Evolutionary conservation across 2,329 filamentous ascomycete genomes (phyloP), one percentile per base, ranked within the genome.

Genomic region (Plectosphaerella sp.): DNA sequence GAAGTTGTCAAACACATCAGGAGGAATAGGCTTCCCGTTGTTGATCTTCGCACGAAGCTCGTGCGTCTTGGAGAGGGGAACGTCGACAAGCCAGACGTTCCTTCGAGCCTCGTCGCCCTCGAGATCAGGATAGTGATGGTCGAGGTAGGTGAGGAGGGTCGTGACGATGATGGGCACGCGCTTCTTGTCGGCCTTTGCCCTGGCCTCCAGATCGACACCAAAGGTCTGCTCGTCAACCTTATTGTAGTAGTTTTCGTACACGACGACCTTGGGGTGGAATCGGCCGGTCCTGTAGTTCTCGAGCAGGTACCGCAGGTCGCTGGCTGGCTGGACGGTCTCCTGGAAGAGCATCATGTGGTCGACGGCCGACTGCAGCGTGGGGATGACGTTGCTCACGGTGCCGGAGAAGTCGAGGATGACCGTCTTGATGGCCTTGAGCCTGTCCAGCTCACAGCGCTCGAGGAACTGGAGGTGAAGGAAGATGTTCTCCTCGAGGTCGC

Each of bases 301-400:
- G 45, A 99, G 79, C 54, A 99, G 80, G 68, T 97, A 99, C 57
- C 94, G 83, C 60, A 99, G 75, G 69, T 99, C 94, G 39, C 90
- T 89, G 47, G 86, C 68, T 6, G 94, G 94, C 69, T 97, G 94
- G n/a, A 99, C 89, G 1, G 94, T 97, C 76, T 99, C 94, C 69
- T 99, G 94, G 73, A 95, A 99, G 46, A 99, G 80, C 86, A 99
- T 91, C 92, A 99, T 97, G 67, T 95, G 91, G 73, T 99, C 94
- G 22, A 99, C 91, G 0, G 92, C 91, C 54, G 93, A 93, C 71
- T 97, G 94, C 56, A 99, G 75, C 64, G 89, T 95, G 16, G 94
- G 95, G 57, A 99, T 97, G 62, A 97, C 93, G 64, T 99, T 99
- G 77, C 93, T 93, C 68, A 99, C 89, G 37, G 93, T 91, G 45